Base-by-base conservation (phyloP, 116 monocot genomes). In the Phalaenopsis hybrid region DNA sequence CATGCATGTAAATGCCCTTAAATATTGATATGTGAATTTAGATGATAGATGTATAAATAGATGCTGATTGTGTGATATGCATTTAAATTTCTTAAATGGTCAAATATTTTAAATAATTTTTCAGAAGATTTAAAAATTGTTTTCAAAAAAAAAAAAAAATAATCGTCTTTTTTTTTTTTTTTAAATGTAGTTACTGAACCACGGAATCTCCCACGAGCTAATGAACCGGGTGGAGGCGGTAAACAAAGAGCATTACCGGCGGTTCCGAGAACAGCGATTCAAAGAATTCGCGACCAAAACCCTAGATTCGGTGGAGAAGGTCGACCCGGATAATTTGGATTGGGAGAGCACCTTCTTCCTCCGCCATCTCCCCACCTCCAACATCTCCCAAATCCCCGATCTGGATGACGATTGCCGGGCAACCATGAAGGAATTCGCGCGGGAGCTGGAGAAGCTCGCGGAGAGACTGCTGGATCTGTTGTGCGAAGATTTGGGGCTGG, bases 311-410 rank as follows among this genome's bases (percentile, higher is more conserved):
- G 88, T 84, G 2, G 81, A 61, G 8, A 80, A 80, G 18, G 55
- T 44, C 25, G 77, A 65, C 69, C 34, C 55, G 43, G 75, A 79
- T 52, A 57, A 83, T 81, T 41, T 86, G 31, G 94, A 94, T 81
- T 94, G 94, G 94, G 94, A 94, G 81, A 94, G 92, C 79, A 90
- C 88, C 78, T 92, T 94, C 85, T 89, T 81, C 88, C 48, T 94
- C 18, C 88, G 86, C 75, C 94, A 94, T 45, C 92, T 86, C 69
- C 94, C 94, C n/a, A 57, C 69, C 18, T 89, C 90, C 74, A 92
- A 87, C 78, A 77, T 90, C 75, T 57, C 51, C 9, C 78, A 90
- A 34, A 57, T 92, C 76, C 87, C 88, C 23, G 85, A 89, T 51
- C 79, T 93, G n/a, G 85, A 86, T 25, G 80, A 86, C 16, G 86